Evolutionary conservation across 2,329 filamentous ascomycete species (phyloP), one percentile per base, ranked within the genome.

Genomic region (Hypomyces perniciosus): DNA sequence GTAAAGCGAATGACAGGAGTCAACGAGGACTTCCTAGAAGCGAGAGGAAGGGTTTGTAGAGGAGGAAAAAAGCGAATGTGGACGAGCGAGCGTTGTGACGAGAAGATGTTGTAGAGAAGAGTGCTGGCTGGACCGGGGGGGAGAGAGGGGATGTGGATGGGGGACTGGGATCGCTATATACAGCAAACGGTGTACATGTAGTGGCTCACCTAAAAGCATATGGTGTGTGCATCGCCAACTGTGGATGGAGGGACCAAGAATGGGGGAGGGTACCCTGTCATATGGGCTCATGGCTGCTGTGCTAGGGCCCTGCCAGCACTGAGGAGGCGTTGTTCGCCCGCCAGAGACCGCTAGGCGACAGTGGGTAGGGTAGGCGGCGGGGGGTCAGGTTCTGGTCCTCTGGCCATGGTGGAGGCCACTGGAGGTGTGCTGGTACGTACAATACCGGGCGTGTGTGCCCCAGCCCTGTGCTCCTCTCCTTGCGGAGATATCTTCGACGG

Each of bases 1-100:
- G 67, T 70, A 73, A 83, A 85, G 82, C 82, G 82, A 85, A 80
- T 83, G 82, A 84, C 81, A 83, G 81, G 82, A 85, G 81, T 76
- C 82, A 72, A 77, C 81, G 81, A 85, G 82, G 81, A 82, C 80
- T 84, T 84, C 81, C 81, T 81, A 78, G 68, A 65, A 65, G 64
- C 59, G 59, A 59, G 60, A 66, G 67, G 60, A 61, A 61, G 62
- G 67, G 66, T 65, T 61, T 63, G 66, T 65, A 64, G 66, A 71
- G 74, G 77, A 13, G 30, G 30, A 35, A 40, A 48, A 27, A 42
- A 54, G 75, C 74, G 75, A 78, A 70, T 68, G 76, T 78, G 61
- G 60, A 57, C 56, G 56, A 56, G 52, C 51, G 57, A 56, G 54
- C 59, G 53, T 54, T 50, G 59, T 58, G 59, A 55, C 52, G 53